Conservation (phyloP, 805 yeast genomes). For the Candida dajiaensis region DNA sequence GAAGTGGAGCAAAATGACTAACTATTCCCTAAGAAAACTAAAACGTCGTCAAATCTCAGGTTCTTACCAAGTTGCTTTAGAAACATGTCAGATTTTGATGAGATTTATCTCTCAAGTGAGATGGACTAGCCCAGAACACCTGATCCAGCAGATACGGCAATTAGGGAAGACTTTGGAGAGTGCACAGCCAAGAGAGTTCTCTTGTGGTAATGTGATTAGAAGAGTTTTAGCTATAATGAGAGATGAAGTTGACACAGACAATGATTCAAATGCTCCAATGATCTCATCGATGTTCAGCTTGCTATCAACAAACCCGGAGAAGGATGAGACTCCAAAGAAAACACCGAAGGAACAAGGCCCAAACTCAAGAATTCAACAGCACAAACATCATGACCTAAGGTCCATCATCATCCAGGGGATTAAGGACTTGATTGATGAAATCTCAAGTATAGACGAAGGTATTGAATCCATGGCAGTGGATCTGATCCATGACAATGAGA, state of each 20-base stretch:
- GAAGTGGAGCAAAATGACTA: conserved; percentile 3
- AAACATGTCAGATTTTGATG: conserved; percentile 80
- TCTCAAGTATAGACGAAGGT: conserved; percentile 82
- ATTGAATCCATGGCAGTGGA: conserved; percentile 89
- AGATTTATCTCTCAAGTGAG: conserved; percentile 84
- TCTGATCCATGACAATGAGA: conserved; percentile 87
- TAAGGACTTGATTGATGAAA: conserved; percentile 87
- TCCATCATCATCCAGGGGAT: conserved; percentile 89
- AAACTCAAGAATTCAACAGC: conserved; percentile 20
- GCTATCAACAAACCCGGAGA: conserved; percentile 43
- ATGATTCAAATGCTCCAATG: conserved; percentile 39
- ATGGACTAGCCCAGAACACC: conserved; percentile 74
- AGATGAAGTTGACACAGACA: conserved; percentile 65
- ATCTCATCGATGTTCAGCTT: conserved; percentile 84
- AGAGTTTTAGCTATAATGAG: conserved; percentile 81
- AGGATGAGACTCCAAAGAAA: conserved; percentile 14
- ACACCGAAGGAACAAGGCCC: conserved; percentile 10
- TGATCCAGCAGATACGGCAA: conserved; percentile 63
- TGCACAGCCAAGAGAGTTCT: conserved; percentile 86
- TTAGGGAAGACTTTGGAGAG: conserved; percentile 65
- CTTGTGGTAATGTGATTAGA: conserved; percentile 86
- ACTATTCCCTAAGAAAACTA: conserved; percentile 34
- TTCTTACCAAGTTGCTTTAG: conserved; percentile 76
- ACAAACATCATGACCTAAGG: conserved; percentile 54
- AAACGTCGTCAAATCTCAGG: conserved; percentile 83